Conservation (phyloP, 108 stramenopile genomes). For the Skeletonema marinoi region DNA sequence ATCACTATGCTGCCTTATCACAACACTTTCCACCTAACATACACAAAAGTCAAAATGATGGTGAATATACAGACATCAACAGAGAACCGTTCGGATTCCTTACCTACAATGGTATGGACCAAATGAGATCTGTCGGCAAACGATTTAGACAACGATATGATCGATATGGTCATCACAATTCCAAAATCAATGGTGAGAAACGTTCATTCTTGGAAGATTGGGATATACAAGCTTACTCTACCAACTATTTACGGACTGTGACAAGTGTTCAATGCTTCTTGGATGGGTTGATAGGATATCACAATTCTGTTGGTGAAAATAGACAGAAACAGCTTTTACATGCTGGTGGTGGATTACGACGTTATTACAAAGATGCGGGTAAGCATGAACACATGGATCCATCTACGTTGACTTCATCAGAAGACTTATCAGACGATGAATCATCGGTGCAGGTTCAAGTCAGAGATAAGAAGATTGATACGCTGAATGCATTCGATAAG, state of each 20-base stretch:
- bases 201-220: constrained; percentile 61
- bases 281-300: constrained; percentile 65
- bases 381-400: constrained; percentile 29
- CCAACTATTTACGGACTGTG: constrained; percentile 81
- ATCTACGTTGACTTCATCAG: constrained; percentile 15
- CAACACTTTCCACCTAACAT: constrained; percentile 52
- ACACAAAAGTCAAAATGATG: constrained; percentile 45
- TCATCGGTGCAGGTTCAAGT: constrained; percentile 47
- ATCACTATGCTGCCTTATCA: constrained; percentile 31
- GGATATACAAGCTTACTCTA: constrained; percentile 69
- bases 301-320: background rate
- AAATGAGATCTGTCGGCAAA: constrained; percentile 58
- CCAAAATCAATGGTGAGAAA: background rate
- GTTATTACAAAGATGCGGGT: constrained; percentile 44
- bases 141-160: constrained; percentile 55
- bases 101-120: constrained; percentile 69
- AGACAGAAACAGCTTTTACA: background rate
- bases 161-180: constrained; percentile 42
- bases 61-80: constrained; percentile 43
- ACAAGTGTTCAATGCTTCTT: constrained; percentile 74
- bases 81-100: constrained; percentile 71
- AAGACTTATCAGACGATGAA: constrained; percentile 15
- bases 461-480: constrained; percentile 58
- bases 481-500: constrained; percentile 80
- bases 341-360: constrained; percentile 39